Evolutionary conservation across 1,284 basidiomycete species (phyloP).

Genomic region (Nidula niveotomentosa): DNA sequence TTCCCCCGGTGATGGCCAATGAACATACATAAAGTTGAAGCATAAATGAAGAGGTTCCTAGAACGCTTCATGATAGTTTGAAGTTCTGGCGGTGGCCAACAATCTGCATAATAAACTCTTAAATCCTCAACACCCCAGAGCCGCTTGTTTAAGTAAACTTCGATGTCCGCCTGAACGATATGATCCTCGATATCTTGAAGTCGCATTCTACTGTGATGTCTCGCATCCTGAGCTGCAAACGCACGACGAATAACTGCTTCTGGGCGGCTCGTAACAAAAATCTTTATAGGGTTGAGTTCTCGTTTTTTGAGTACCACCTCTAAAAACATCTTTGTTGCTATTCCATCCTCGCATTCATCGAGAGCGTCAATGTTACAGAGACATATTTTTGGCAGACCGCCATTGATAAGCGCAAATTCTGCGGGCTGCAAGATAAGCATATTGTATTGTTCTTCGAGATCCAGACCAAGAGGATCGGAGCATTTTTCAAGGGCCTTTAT

Average conservation of each 20-base stretch:
- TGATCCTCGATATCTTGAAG: neutral
- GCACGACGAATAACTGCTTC: neutral
- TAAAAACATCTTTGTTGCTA: neutral
- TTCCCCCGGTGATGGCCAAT: neutral
- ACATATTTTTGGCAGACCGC: neutral
- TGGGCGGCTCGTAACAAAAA: neutral
- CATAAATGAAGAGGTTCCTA: neutral
- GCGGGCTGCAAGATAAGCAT: neutral
- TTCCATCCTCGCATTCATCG: neutral
- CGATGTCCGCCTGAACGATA: neutral
- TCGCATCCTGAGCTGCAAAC: neutral
- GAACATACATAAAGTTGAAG: neutral
- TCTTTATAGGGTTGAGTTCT: neutral
- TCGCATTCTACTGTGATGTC: neutral
- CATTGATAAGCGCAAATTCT: neutral
- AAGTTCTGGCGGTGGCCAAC: neutral
- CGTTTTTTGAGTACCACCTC: neutral
- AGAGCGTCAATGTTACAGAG: neutral
- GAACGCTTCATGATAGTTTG: neutral
- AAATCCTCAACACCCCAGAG: neutral
- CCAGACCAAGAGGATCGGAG: neutral
- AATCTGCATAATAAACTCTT: neutral
- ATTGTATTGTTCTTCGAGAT: neutral
- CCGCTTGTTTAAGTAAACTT: neutral
- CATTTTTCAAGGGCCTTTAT: neutral